phyloP scores from a whole-genome alignment of 129 eudicot species.

The Tanacetum coccineum region DNA sequence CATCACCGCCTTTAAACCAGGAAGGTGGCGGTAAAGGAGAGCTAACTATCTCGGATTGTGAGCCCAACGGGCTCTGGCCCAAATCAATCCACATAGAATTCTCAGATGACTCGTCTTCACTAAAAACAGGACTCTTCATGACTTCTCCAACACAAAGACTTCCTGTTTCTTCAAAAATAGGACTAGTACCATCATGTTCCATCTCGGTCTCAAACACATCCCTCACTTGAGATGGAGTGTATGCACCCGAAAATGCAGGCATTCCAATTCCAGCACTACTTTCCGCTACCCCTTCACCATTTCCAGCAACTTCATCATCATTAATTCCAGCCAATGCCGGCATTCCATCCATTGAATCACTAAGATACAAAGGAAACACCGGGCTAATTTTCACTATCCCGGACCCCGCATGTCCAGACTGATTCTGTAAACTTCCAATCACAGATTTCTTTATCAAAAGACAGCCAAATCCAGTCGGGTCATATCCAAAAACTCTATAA shows the following conservation, averaged over 20 bases:
- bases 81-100: constrained; percentile 43
- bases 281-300: constrained; percentile 26
- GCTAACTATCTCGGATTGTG: constrained; percentile 29
- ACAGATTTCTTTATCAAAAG: constrained; percentile 38
- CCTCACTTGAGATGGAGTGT: constrained; percentile 41
- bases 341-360: constrained; percentile 37
- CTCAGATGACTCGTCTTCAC: constrained; percentile 43
- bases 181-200: constrained; percentile 40
- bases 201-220: constrained; percentile 41
- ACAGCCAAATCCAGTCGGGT: constrained; percentile 44
- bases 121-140: constrained; percentile 41
- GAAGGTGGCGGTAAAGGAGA: constrained; percentile 37
- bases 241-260: constrained; percentile 43
- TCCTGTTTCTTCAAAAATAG: constrained; percentile 33
- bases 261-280: constrained; percentile 22
- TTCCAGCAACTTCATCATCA: constrained; percentile 32
- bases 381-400: constrained; percentile 44
- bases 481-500: constrained; percentile 40
- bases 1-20: constrained; percentile 20
- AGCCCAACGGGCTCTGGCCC: constrained; percentile 42
- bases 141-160: constrained; percentile 36
- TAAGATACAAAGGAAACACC: constrained; percentile 35
- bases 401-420: constrained; percentile 34
- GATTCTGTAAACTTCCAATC: constrained; percentile 38
- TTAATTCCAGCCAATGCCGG: constrained; percentile 27